A percentile compares a stretch with the other conserved stretches of the same genome.
phyloP scores from a whole-genome alignment of 257 asterid species.

The Gardenia jasminoides region DNA sequence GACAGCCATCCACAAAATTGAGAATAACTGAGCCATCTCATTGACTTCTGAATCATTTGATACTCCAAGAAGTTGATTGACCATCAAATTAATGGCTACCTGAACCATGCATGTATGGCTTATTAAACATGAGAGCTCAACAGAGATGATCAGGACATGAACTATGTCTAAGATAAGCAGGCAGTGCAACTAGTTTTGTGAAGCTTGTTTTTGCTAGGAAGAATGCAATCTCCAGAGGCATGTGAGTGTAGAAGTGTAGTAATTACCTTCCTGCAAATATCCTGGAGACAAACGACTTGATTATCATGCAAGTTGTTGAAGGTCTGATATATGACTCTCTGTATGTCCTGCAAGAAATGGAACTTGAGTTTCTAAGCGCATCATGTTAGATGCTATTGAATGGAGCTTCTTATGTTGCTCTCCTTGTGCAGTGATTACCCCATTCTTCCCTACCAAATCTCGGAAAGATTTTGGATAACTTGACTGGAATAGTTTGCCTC shows the following conservation, averaged over 20 bases:
- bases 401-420: constrained; percentile 81
- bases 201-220: neutral
- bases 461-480: constrained; percentile 88
- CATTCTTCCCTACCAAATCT: constrained; percentile 82
- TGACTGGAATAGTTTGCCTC: constrained; percentile 81
- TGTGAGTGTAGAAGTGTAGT: neutral
- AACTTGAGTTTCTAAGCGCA: constrained; percentile 73
- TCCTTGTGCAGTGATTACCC: constrained; percentile 78
- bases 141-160: neutral
- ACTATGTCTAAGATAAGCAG: neutral
- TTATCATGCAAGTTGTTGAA: constrained; percentile 37
- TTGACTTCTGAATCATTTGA: constrained; percentile 77
- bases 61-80: constrained; percentile 82
- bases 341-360: constrained; percentile 76
- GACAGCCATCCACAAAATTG: constrained; percentile 94
- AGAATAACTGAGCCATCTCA: constrained; percentile 71
- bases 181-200: neutral
- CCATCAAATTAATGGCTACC: constrained; percentile 92
- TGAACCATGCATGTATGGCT: constrained; percentile 14
- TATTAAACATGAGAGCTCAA: neutral
- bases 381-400: constrained; percentile 77
- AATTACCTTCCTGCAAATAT: constrained; percentile 75
- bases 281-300: constrained; percentile 69
- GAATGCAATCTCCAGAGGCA: neutral
- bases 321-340: constrained; percentile 45